phyloP scores from a whole-genome alignment of 2,329 filamentous ascomycete species.

The Leptographium lundbergii region DNA sequence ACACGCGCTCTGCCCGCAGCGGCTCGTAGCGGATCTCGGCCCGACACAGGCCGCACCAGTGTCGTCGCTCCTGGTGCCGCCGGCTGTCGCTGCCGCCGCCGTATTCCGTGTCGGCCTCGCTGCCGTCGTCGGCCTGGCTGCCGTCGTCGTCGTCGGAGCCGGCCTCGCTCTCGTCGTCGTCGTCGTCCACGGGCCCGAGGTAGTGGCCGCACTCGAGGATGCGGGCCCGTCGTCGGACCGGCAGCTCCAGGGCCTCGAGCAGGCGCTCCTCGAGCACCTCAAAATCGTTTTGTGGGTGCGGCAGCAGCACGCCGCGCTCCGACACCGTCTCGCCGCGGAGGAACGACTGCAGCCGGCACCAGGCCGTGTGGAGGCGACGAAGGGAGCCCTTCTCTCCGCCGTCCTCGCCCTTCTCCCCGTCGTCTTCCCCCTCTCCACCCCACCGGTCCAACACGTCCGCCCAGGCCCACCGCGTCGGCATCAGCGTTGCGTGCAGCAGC shows the following conservation, averaged over 20 bases:
- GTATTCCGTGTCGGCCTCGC: constrained; percentile 28
- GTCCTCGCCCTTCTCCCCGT: constrained; percentile 4
- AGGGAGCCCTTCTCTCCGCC: constrained; percentile 27
- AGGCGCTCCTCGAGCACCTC: constrained; percentile 68
- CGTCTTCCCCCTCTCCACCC: constrained; percentile 14
- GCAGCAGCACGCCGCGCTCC: constrained; percentile 60
- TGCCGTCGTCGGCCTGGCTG: constrained; percentile 19
- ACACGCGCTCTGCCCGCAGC: constrained; percentile 43
- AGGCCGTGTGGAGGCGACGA: constrained; percentile 42
- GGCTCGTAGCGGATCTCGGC: constrained; percentile 41
- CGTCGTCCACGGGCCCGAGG: constrained; percentile 45
- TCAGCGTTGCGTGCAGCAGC: constrained; percentile 62
- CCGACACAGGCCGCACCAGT: constrained; percentile 46
- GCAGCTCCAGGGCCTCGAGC: constrained; percentile 61
- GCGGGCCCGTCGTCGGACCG: constrained; percentile 47
- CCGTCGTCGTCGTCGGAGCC: constrained; percentile 4
- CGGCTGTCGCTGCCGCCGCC: constrained; percentile 25
- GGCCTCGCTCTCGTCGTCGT: constrained; percentile 26
- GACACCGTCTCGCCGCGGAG: constrained; percentile 56
- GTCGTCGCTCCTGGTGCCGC: constrained; percentile 21
- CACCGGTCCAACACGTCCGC: constrained; percentile 36
- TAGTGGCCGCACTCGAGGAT: constrained; percentile 70
- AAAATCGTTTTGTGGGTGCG: constrained; percentile 69
- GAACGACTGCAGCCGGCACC: constrained; percentile 53
- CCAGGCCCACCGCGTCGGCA: constrained; percentile 58